phyloP scores from a whole-genome alignment of 2,329 filamentous ascomycete species.

The Colletotrichum filicis region DNA sequence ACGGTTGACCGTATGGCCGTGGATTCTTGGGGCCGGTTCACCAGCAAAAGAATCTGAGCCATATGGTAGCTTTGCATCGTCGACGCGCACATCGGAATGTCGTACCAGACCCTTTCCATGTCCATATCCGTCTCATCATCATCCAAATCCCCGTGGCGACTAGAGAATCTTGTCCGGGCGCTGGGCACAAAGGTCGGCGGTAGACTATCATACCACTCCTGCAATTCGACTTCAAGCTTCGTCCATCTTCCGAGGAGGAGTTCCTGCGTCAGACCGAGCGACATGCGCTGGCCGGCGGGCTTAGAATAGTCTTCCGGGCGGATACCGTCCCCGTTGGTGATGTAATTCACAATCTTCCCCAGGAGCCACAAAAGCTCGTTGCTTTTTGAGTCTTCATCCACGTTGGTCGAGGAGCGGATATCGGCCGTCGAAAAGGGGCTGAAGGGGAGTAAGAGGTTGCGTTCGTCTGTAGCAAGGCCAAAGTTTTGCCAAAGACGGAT shows the following conservation, averaged over 20 bases:
- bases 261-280: constrained; percentile 3
- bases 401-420: constrained; percentile 57
- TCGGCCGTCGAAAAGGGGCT: constrained; percentile 44
- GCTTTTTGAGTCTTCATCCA: constrained; percentile 72
- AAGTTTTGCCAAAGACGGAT: constrained; percentile 72
- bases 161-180: not conserved
- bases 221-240: not conserved
- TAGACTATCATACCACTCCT: constrained; percentile 1
- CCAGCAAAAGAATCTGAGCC: constrained; percentile 68
- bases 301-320: not conserved
- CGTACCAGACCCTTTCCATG: constrained; percentile 71
- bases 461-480: constrained; percentile 66
- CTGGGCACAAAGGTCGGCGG: not conserved
- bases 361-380: constrained; percentile 75
- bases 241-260: constrained; percentile 29
- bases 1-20: constrained; percentile 8
- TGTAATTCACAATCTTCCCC: constrained; percentile 74
- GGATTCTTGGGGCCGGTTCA: constrained; percentile 2
- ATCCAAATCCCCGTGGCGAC: too few relatives aligned
- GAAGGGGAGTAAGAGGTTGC: constrained; percentile 60
- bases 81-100: constrained; percentile 70
- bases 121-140: constrained; percentile 38
- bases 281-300: not conserved
- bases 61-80: constrained; percentile 76
- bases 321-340: constrained; percentile 66